Conservation (phyloP, 2,329 filamentous ascomycete genomes). For the Magnaporthiopsis rhizophila region DNA sequence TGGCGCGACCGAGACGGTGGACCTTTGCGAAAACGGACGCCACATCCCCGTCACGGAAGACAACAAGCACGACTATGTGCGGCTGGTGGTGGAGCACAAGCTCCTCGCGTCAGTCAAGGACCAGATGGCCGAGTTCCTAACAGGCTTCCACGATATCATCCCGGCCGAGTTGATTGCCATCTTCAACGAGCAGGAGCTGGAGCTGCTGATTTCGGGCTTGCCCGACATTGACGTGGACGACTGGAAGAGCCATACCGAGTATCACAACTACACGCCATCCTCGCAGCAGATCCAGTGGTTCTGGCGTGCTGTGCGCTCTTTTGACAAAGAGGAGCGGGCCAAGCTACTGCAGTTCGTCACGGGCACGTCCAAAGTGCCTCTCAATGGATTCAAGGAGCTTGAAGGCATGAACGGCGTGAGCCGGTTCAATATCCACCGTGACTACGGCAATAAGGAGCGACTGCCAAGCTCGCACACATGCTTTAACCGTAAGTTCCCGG, state of each 20-base stretch:
- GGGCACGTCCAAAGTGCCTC: conserved; percentile 93
- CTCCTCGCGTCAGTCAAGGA: conserved; percentile 87
- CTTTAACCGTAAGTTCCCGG: conserved; percentile 81
- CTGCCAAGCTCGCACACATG: conserved; percentile 96
- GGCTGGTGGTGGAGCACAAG: conserved; percentile 88
- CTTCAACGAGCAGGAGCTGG: conserved; percentile 97
- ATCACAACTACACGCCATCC: conserved; percentile 92
- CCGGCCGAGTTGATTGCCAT: conserved; percentile 90
- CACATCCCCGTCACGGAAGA: conserved; percentile 93
- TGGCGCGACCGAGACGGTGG: conserved; percentile 78
- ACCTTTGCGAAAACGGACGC: conserved; percentile 78
- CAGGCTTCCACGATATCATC: conserved; percentile 97
- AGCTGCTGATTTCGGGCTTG: conserved; percentile 90
- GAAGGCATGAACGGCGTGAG: conserved; percentile 99
- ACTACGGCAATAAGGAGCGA: conserved; percentile 93
- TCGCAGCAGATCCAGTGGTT: conserved; percentile 99
- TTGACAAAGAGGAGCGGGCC: conserved; percentile 97
- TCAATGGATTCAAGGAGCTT: conserved; percentile 97
- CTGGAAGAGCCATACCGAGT: conserved; percentile 98
- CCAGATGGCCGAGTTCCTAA: conserved; percentile 88
- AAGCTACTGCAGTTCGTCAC: conserved; percentile 98
- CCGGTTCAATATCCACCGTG: conserved; percentile 97
- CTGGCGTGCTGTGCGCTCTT: conserved; percentile 94
- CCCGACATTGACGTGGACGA: conserved; percentile 97
- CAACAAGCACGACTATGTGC: conserved; percentile 97